Conservation (phyloP, 768 basidiomycete genomes). For the Lyophyllum semitale region DNA sequence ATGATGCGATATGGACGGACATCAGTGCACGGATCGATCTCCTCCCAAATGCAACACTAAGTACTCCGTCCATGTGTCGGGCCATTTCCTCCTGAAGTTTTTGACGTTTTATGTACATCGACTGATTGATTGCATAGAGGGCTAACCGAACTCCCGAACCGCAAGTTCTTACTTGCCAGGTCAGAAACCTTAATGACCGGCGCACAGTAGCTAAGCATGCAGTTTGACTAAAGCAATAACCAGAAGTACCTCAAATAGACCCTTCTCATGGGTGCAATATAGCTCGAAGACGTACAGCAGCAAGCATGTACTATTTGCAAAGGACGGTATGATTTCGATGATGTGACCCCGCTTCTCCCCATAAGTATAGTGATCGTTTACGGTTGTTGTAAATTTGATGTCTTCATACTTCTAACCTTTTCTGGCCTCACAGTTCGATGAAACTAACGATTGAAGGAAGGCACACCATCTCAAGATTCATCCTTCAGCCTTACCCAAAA, state of each 20-base stretch:
- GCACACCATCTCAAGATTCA: constrained; percentile 43
- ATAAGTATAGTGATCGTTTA: constrained; percentile 25
- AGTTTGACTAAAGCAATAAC: constrained; percentile 13
- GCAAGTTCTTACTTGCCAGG: constrained; percentile 12
- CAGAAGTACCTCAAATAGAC: constrained; percentile 14
- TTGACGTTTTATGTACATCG: constrained; percentile 20
- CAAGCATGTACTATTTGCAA: constrained; percentile 15
- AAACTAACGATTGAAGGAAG: constrained; percentile 40
- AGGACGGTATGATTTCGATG: constrained; percentile 18
- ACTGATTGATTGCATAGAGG: constrained; percentile 17
- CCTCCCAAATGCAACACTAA: constrained; percentile 6
- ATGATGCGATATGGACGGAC: constrained; percentile 22
- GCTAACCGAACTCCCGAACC: constrained; percentile 19
- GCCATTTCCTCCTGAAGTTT: constrained; percentile 9
- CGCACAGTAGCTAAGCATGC: constrained; percentile 10
- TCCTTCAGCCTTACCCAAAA: constrained; percentile 33
- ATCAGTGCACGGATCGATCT: constrained; percentile 10
- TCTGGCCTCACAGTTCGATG: constrained; percentile 35
- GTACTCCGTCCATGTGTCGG: constrained; percentile 14
- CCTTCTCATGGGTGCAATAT: constrained; percentile 9
- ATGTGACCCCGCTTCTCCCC: constrained; percentile 23
- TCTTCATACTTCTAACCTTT: constrained; percentile 37
- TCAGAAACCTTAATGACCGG: constrained; percentile 20
- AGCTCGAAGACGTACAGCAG: constrained; percentile 7
- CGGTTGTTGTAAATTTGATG: constrained; percentile 25